Base-by-base conservation (phyloP, 768 basidiomycete genomes). In the Vararia minispora region DNA sequence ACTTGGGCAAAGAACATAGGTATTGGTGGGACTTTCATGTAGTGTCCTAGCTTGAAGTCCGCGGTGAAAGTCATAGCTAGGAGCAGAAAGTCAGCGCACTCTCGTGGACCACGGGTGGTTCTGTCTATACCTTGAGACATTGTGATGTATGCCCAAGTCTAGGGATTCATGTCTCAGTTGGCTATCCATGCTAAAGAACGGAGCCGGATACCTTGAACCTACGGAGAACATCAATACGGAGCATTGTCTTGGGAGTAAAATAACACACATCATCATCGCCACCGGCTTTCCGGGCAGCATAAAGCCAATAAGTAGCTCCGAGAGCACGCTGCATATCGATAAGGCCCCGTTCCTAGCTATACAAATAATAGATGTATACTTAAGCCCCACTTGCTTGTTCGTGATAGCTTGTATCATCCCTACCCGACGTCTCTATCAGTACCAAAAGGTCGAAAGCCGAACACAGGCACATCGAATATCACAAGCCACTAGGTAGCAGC, bases 381-480 rank as follows among this genome's bases (percentile, higher is more conserved):
- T 70, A 16, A 71, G 52, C 52, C 66, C 79, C 37, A 84, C 65
- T 57, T 83, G 78, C 49, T 79, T 75, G 56, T 86, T 86, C 22
- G 82, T 86, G 44, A 83, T 72, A 1, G 80, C 79, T 48, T 82
- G 75, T 41, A 86, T 81, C 71, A 83, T 75, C 46, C 65, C 64
- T 56, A 43, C 9, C 35, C 28, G 26, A 48, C 38, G 5, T 46
- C 46, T 18, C 21, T 12, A 13, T 18, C 10, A 18, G 31, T 25
- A 28, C 51, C 30, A 2, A 43, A 34, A 11, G 52, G 34, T 28
- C 52, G 40, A 38, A 50, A 11, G 13, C 17, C 10, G 24, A 39
- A 25, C 11, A 41, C 38, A 69, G 67, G 48, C 76, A 74, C 72
- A 63, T 59, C n/a, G n/a, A n/a, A n/a, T n/a, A n/a, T n/a, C n/a